Conservation (phyloP, 2,329 filamentous ascomycete species). For the Fusarium neocosmosporiellum region DNA sequence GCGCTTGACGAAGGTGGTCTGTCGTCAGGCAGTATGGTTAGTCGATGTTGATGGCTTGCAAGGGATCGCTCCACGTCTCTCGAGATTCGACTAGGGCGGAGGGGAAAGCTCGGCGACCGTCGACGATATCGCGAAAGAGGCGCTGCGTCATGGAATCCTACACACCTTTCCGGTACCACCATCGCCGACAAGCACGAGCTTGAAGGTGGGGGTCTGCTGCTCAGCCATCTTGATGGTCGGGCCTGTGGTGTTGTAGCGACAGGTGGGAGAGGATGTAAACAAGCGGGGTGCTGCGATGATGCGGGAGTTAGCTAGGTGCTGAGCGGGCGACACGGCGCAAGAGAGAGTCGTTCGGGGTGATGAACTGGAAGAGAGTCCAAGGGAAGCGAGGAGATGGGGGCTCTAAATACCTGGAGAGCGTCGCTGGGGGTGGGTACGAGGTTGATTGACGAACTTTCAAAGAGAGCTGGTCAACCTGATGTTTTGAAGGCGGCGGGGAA, state of each 20-base stretch:
- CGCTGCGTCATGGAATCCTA: constrained; percentile 39
- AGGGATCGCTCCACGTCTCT: constrained; percentile 20
- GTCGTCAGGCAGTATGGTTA: constrained; percentile 37
- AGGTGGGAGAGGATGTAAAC: constrained; percentile 57
- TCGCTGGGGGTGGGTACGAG: constrained; percentile 46
- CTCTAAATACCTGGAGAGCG: constrained; percentile 40
- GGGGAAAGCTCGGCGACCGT: constrained; percentile 31
- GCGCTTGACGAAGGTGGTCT: constrained; percentile 99
- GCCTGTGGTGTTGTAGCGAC: constrained; percentile 39
- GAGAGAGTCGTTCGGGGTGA: constrained; percentile 18
- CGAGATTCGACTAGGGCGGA: constrained; percentile 36
- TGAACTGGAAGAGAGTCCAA: constrained; percentile 21
- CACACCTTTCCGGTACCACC: constrained; percentile 98
- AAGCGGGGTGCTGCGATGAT: constrained; percentile 56
- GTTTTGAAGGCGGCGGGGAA: constrained; percentile 59
- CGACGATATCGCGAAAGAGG: constrained; percentile 34
- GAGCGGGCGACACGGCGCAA: constrained; percentile 27
- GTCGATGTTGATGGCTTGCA: constrained; percentile 22
- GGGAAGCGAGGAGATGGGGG: constrained; percentile 27
- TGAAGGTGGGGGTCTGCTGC: constrained; percentile 82
- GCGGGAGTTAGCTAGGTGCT: constrained; percentile 48
- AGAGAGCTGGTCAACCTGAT: constrained; percentile 50
- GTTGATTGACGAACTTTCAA: constrained; percentile 50
- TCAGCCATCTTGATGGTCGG: constrained; percentile 70
- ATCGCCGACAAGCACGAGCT: constrained; percentile 99